Evolutionary conservation across 257 asterid genomes (phyloP), one percentile per base, ranked within the genome.

Genomic region (Hygrophila difformis): DNA sequence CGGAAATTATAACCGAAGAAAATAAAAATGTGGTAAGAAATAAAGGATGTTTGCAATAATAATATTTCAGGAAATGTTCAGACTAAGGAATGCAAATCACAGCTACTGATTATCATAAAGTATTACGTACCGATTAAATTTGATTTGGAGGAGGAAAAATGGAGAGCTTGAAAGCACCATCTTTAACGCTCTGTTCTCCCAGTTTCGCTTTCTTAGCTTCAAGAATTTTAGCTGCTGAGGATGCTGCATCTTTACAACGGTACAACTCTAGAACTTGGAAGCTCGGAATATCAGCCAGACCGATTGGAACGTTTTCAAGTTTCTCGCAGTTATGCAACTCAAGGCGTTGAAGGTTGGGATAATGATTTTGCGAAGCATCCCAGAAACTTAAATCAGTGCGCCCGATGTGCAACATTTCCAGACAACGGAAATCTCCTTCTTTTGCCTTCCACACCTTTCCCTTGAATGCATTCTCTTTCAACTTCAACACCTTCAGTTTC

Each of bases 71-170:
- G n/a, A n/a, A n/a, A n/a, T n/a, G n/a, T n/a, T n/a, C n/a, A n/a
- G n/a, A n/a, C n/a, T n/a, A n/a, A n/a, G n/a, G n/a, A n/a, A n/a
- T n/a, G n/a, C n/a, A n/a, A n/a, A n/a, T n/a, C n/a, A n/a, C n/a
- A n/a, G n/a, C n/a, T n/a, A n/a, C n/a, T n/a, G n/a, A n/a, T n/a
- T 24, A 24, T 24, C 31, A 24, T 3, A 24, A 24, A 8, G 31
- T 8, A 24, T 3, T 24, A 8, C 31, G 8, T 24, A 24, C 31
- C 31, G 31, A 3, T 24, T 3, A 3, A 3, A 8, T 5, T 31
- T 9, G 9, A 4, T 31, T 2, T 55, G 66, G 62, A 8, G 77
- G 78, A 49, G 82, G 82, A 60, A 66, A 74, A 53, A 74, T 50
- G 15, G 66, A 57, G 23, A 75, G 76, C 65, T 56, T 67, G 55